Evolutionary conservation across 306 rosid species (phyloP).

Genomic region (Carpinus fangiana): DNA sequence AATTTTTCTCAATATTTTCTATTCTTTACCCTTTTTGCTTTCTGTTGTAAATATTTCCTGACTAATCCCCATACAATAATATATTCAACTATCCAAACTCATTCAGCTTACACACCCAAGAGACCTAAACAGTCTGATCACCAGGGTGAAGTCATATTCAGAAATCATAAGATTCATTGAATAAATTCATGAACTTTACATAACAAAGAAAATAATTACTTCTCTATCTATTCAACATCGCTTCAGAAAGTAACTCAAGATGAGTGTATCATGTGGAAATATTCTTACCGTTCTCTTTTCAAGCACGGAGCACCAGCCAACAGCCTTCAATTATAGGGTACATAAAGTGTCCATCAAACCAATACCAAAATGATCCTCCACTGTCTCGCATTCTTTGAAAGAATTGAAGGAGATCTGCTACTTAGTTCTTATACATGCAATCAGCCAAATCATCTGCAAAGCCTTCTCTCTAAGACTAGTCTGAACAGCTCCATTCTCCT

Average conservation of each 20-base stretch:
- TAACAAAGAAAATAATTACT: background rate
- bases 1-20: background rate
- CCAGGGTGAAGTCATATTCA: background rate
- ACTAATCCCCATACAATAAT: background rate
- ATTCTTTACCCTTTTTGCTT: background rate
- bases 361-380: background rate
- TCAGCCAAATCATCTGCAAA: constrained; percentile 3
- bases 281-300: background rate
- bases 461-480: background rate
- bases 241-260: background rate
- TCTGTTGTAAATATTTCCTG: background rate
- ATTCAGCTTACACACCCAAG: background rate
- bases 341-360: background rate
- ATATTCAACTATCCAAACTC: background rate
- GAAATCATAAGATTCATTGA: background rate
- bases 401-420: constrained; percentile 16
- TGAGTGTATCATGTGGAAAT: background rate
- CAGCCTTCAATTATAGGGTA: constrained; percentile 4
- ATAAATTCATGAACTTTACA: background rate
- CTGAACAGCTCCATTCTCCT: constrained; percentile 20
- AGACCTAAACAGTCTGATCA: background rate
- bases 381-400: background rate
- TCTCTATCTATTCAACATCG: background rate
- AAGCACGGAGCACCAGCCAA: background rate
- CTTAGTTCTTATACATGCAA: background rate